Evolutionary conservation across 352 stramenopile genomes (phyloP).

Genomic region (Phytopythium chamaehyphon): DNA sequence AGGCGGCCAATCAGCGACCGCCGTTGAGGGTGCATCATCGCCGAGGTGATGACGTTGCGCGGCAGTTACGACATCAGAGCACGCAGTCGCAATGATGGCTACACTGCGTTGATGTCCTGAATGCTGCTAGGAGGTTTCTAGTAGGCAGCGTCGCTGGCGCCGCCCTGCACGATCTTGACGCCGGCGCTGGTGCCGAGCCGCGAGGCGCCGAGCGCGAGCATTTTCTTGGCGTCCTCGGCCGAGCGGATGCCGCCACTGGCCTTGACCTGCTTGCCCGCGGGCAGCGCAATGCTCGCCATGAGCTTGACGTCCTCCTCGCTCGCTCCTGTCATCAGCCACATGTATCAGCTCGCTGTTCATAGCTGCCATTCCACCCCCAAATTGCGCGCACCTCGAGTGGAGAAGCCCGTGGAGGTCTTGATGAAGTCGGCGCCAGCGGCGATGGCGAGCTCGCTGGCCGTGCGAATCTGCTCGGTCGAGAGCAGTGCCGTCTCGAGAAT

Average conservation of each 20-base stretch:
- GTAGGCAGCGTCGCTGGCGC: slow-evolving; percentile 12
- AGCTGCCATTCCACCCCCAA: not conserved
- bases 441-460: slow-evolving; percentile 63
- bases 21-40: not conserved
- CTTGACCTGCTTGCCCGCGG: slow-evolving; percentile 71
- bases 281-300: slow-evolving; percentile 62
- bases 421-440: slow-evolving; percentile 79
- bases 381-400: slow-evolving; percentile 44
- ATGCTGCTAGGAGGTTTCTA: not conserved
- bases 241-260: slow-evolving; percentile 79
- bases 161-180: slow-evolving; percentile 59
- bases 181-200: slow-evolving; percentile 63
- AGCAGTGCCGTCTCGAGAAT: slow-evolving; percentile 85
- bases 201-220: slow-evolving; percentile 68
- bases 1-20: not conserved
- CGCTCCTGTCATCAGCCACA: slow-evolving; percentile 26
- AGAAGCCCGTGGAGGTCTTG: slow-evolving; percentile 87
- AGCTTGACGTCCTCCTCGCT: slow-evolving; percentile 75
- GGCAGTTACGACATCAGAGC: not conserved
- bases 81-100: not conserved
- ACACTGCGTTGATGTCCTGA: not conserved
- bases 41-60: not conserved
- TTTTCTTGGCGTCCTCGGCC: slow-evolving; percentile 53
- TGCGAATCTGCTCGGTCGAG: slow-evolving; percentile 60
- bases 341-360: not conserved